Evolutionary conservation across 352 stramenopile genomes (phyloP).

Genomic region (Phytopythium delawarense): DNA sequence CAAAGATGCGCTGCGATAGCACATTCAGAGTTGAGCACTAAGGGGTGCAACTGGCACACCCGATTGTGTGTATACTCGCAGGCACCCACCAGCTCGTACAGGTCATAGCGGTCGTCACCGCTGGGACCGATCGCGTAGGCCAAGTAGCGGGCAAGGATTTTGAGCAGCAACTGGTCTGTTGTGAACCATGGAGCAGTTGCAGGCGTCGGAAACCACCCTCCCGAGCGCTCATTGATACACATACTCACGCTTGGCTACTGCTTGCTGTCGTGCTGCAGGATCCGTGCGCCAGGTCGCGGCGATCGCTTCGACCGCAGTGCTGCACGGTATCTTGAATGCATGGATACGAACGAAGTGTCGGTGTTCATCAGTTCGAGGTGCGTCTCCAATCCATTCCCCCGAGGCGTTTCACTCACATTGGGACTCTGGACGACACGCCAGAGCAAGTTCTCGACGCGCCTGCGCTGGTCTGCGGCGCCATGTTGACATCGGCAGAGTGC

Average conservation of each 20-base stretch:
- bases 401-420: not conserved
- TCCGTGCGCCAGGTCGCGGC: not conserved
- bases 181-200: not conserved
- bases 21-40: not conserved
- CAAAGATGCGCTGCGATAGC: not conserved
- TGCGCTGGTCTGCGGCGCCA: slow-evolving; percentile 2
- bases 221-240: not conserved
- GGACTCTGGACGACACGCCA: not conserved
- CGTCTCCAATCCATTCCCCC: no score
- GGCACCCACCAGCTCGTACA: not conserved
- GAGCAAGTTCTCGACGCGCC: slow-evolving; percentile 3
- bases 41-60: not conserved
- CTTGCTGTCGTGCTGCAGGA: not conserved
- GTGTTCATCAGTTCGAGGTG: no score
- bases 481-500: not conserved
- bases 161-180: slow-evolving; percentile 2
- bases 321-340: not conserved
- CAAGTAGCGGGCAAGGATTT: not conserved
- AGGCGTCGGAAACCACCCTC: no score
- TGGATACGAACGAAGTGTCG: no score
- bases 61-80: not conserved
- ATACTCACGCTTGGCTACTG: not conserved
- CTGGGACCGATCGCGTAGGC: not conserved
- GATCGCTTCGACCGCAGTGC: not conserved
- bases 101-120: not conserved